Percentiles rank a stretch among this genome's conserved stretches.
Conservation (phyloP, 208 protist species). For the Lotmaria passim region DNA sequence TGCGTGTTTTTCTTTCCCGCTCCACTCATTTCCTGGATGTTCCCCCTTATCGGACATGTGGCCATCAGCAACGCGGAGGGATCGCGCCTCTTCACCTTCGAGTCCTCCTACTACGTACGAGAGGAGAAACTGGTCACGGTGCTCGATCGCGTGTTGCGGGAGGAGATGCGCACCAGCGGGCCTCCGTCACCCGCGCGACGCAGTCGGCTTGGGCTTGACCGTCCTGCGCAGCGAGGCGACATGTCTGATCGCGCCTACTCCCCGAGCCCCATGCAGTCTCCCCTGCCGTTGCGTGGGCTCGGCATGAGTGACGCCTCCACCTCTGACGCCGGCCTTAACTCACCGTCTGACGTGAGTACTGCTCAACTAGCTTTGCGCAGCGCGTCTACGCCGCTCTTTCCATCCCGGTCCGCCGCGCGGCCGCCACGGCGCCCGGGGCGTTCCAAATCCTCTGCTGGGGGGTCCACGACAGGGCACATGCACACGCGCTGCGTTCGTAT, state of each 20-base stretch:
- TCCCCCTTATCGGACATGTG: constrained; percentile 82
- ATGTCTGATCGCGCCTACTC: neutral
- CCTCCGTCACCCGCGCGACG: neutral
- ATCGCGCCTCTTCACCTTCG: constrained; percentile 68
- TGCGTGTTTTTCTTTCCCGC: constrained; percentile 90
- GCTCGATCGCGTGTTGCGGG: constrained; percentile 41
- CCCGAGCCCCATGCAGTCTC: constrained; percentile 12
- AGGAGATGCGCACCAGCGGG: constrained; percentile 5
- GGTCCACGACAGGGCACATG: constrained; percentile 35
- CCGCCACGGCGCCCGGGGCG: constrained; percentile 25
- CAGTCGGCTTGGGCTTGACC: neutral
- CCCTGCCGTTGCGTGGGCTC: neutral
- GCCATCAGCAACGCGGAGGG: constrained; percentile 84
- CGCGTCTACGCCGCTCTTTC: constrained; percentile 14
- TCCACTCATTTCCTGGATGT: constrained; percentile 78
- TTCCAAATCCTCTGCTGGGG: neutral
- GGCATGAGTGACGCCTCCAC: constrained; percentile 27
- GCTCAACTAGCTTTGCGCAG: neutral
- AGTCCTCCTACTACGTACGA: constrained; percentile 69
- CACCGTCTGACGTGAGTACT: constrained; percentile 13
- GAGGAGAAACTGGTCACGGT: constrained; percentile 61
- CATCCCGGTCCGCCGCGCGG: constrained; percentile 12
- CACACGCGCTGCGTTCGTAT: constrained; percentile 52
- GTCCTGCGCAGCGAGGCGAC: neutral
- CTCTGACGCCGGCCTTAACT: constrained; percentile 21